These are phyloP conservation scores for Leucosporidium creatinivorum DNA, from an alignment of 768 basidiomycete species.

Conservation along the genomic window DNA sequence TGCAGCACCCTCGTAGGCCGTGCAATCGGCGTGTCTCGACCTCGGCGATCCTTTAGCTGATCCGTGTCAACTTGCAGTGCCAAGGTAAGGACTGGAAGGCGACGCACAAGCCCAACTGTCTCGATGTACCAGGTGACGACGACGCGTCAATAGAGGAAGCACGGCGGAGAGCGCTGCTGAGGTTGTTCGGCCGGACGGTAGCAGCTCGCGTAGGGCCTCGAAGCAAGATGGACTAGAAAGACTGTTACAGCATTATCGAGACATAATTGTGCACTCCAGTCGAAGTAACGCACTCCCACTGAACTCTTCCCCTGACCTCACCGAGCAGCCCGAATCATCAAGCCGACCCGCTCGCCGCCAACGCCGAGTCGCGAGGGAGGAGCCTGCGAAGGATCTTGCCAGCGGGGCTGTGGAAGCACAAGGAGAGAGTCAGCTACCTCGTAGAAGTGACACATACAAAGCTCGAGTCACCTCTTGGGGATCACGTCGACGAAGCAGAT, in stretches of 20 bases:
- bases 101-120: background rate
- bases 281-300: too few relatives aligned
- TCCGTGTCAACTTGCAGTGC: background rate
- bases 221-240: slow-evolving; percentile 1
- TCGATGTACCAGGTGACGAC: background rate
- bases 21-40: background rate
- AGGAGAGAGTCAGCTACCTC: too few relatives aligned
- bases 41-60: background rate
- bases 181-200: background rate
- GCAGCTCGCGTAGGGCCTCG: background rate
- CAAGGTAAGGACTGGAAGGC: slow-evolving; percentile 1
- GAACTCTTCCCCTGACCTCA: too few relatives aligned
- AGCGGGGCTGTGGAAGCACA: too few relatives aligned
- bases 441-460: too few relatives aligned
- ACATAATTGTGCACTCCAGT: too few relatives aligned
- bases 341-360: too few relatives aligned
- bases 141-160: slow-evolving; percentile 1
- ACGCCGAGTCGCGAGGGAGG: background rate
- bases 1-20: background rate
- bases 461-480: slow-evolving; percentile 4
- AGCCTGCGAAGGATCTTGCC: slow-evolving; percentile 2
- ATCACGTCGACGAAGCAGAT: slow-evolving; percentile 5
- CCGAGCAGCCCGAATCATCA: too few relatives aligned
- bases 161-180: background rate
- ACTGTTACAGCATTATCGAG: too few relatives aligned